Evolutionary conservation across 2,329 filamentous ascomycete genomes (phyloP), one percentile per base, ranked within the genome.

Genomic region (Myriosclerotinia scirpicola): DNA sequence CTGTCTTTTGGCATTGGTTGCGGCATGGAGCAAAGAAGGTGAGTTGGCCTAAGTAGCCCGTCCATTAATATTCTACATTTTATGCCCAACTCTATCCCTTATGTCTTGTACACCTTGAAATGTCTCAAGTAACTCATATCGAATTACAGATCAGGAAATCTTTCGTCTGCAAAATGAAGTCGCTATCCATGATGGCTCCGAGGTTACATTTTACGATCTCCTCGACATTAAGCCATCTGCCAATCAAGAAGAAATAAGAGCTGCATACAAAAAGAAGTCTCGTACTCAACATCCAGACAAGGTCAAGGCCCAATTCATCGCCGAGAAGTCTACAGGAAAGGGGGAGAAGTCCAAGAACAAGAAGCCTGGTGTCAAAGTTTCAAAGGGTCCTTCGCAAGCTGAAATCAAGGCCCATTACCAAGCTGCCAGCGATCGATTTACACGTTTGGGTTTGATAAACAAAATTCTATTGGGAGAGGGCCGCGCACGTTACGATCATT

Each of bases 131-230:
- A 26, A 73, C 75, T 75, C 60, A 67, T 60, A 40, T 46, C 65
- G 67, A 64, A 67, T 64, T 38, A n/a, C 75, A 96, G 95, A 99
- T 80, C 92, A 96, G 77, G 95, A 99, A 81, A 98, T 99, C 81
- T 99, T 99, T 82, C 91, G 93, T 74, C 84, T 99, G 69, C 90
- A 90, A 76, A 93, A 97, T 80, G 95, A 98, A 78, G 86, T 99
- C 66, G 81, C 85, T 68, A 80, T 86, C 54, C 82, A 87, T 71
- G 91, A 97, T 78, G 93, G 95, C 67, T 75, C 83, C 62, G 89
- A 91, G 69, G 85, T 92, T 68, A 95, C 91, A 73, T 99, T 99
- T 80, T 99, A 99, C 85, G 89, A 96, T 77, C 95, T 97, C 80
- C 83, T 99, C 70, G 93, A 90, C 75, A 85, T 97, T 71, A 82